Evolutionary conservation across 495 filamentous ascomycete species (phyloP), one percentile per base, ranked within the genome.

Genomic region (Aspergillus saccharolyticus): DNA sequence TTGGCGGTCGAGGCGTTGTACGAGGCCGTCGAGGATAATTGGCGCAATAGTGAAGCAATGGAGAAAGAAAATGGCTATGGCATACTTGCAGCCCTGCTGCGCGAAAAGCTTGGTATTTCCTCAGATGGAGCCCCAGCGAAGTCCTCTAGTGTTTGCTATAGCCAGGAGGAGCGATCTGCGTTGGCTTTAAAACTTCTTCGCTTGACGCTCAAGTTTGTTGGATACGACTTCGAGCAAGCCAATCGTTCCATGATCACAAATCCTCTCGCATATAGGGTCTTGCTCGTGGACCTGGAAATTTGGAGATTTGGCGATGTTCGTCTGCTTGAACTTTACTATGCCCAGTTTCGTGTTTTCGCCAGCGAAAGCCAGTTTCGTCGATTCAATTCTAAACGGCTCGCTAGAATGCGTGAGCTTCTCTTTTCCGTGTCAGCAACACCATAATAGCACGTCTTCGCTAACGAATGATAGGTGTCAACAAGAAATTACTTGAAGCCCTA

Each of bases 21-120:
- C 59, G 84, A 87, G 65, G 86, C 87, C 52, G 85, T 96, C 16
- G 84, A 88, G 64, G 85, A 87, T 48, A 96, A 86, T 67, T 98
- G 94, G 94, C 83, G 94, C 61, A 97, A 97, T 61, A 97, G 95
- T 63, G 94, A 98, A 71, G 92, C 93, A 49, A 96, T 98, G 90
- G 94, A 98, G 71, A 85, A 85, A 66, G 92, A 96, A 54, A 96
- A 91, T 64, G 94, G 92, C 12, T 98, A 96, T 67, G 87, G 88
- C 15, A 87, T 97, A n/a, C 76, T 97, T 30, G 89, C 86, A 47
- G 80, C 82, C 54, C 69, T 96, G 16, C 69, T 97, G 10, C 84
- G 89, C 21, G 84, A 86, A 24, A 96, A 96, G 67, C 73, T 96
- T 77, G 70, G 76, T 58, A 63, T 76, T 66, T 56, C 72, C 56